A percentile compares a stretch with the other conserved stretches of the same genome.
These are phyloP conservation scores for Antrodiella citrinella DNA, from an alignment of 768 basidiomycete genomes.

Conservation along the genomic window DNA sequence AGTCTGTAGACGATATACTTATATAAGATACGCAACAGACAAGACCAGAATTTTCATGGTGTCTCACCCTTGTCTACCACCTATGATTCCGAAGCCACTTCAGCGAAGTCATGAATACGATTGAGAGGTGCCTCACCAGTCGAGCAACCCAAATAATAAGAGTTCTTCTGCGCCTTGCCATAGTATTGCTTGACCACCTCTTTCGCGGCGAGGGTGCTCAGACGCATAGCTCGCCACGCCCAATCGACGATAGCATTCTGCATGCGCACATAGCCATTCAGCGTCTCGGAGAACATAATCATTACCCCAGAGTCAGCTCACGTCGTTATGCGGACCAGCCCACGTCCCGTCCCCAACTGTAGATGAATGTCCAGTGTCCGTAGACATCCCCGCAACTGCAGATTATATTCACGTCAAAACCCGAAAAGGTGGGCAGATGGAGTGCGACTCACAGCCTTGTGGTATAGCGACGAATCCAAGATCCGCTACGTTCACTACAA, in stretches of 20 bases:
- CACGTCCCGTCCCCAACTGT: neutral
- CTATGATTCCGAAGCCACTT: no score
- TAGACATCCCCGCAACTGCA: constrained; percentile 8
- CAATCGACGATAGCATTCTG: constrained; percentile 14
- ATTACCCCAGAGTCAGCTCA: neutral
- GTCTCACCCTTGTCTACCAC: neutral
- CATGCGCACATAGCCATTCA: neutral
- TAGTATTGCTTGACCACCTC: constrained; percentile 13
- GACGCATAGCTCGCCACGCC: constrained; percentile 12
- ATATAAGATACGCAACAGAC: no score
- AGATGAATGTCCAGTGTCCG: constrained; percentile 6
- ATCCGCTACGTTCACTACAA: constrained; percentile 4
- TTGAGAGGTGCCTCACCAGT: constrained; percentile 6
- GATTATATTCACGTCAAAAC: neutral
- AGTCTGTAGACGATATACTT: no score
- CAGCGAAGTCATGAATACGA: neutral
- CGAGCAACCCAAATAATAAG: constrained; percentile 18
- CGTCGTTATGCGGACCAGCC: constrained; percentile 6
- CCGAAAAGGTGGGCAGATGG: neutral
- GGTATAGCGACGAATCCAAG: constrained; percentile 3
- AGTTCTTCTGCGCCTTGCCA: constrained; percentile 5
- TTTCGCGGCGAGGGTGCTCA: constrained; percentile 10
- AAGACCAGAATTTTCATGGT: no score
- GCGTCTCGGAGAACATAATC: neutral
- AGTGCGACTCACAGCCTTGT: constrained; percentile 4